phyloP scores from a whole-genome alignment of 176 grass and related monocot species.

The Elaeis guineensis region DNA sequence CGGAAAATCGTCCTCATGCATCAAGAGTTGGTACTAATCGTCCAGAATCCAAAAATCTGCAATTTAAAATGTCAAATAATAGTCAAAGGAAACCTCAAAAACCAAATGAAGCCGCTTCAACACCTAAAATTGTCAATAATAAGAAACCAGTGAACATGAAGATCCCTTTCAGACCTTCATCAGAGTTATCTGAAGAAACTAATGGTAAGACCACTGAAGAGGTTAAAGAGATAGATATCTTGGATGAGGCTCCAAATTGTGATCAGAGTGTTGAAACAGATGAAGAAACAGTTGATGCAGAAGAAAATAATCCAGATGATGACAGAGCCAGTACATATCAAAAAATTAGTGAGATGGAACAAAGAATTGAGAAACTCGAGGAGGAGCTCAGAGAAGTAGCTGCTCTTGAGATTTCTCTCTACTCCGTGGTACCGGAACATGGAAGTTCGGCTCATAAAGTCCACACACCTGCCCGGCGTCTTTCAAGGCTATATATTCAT shows the following conservation, averaged over 20 bases:
- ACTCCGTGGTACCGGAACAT: constrained; percentile 71
- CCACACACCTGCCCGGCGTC: constrained; percentile 82
- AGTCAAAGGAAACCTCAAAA: constrained; percentile 55
- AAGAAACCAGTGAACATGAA: constrained; percentile 40
- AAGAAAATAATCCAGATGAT: constrained; percentile 52
- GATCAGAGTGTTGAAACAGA: constrained; percentile 92
- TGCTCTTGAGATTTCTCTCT: constrained; percentile 82
- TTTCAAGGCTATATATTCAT: constrained; percentile 69
- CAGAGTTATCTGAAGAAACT: constrained; percentile 67
- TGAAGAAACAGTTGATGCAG: constrained; percentile 74
- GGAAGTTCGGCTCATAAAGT: constrained; percentile 80
- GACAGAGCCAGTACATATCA: constrained; percentile 19
- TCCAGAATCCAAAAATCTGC: constrained; percentile 49
- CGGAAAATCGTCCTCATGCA: constrained; percentile 31
- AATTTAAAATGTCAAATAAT: constrained; percentile 55
- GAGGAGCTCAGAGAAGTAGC: constrained; percentile 88
- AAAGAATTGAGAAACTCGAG: constrained; percentile 51
- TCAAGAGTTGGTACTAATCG: constrained; percentile 41
- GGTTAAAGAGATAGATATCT: constrained; percentile 86
- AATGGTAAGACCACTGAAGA: constrained; percentile 68
- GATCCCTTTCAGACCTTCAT: constrained; percentile 42
- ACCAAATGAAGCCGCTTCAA: constrained; percentile 32
- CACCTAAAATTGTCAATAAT: constrained; percentile 34
- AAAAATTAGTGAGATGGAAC: constrained; percentile 36
- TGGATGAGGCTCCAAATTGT: constrained; percentile 85